Percentiles rank a stretch among this genome's conserved stretches.
These are phyloP conservation scores for Paraconiothyrium brasiliense DNA, from an alignment of 2,329 filamentous ascomycete genomes.

Conservation along the genomic window DNA sequence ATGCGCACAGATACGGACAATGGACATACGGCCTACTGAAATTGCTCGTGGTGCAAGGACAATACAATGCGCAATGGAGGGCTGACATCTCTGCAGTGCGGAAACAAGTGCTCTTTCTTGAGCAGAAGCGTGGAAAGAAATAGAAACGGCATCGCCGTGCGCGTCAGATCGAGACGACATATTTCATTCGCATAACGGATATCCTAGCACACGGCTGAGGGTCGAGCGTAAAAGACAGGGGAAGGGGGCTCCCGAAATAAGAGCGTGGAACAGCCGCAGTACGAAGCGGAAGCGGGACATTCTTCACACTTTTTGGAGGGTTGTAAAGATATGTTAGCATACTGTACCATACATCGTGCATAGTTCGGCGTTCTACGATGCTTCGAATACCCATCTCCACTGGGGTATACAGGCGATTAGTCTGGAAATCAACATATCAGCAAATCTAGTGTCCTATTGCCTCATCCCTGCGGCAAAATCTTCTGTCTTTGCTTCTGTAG, in stretches of 20 bases:
- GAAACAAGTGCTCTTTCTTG: slow-evolving; percentile 94
- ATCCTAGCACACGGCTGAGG: background rate
- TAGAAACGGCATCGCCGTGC: slow-evolving; percentile 20
- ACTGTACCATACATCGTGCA: slow-evolving; percentile 41
- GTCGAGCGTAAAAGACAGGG: background rate
- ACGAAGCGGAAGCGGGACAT: background rate
- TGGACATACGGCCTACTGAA: background rate
- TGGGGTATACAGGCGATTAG: background rate
- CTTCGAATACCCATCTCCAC: background rate
- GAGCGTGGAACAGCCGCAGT: background rate
- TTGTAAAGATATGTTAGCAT: slow-evolving; percentile 25
- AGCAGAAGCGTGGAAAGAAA: slow-evolving; percentile 82
- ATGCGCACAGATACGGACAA: too few relatives aligned
- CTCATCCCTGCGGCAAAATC: too few relatives aligned
- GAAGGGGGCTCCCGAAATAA: background rate
- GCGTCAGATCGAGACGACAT: background rate
- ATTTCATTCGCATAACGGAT: background rate
- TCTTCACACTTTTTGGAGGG: background rate
- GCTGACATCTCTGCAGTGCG: slow-evolving; percentile 69
- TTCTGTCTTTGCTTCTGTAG: too few relatives aligned
- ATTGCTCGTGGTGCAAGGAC: background rate
- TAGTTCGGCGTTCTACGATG: slow-evolving; percentile 34
- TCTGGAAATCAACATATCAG: too few relatives aligned
- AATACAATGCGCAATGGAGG: background rate
- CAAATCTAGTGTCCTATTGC: too few relatives aligned